Percentiles rank a stretch among this genome's conserved stretches.
These are phyloP conservation scores for Coprinopsis sp. DNA, from an alignment of 768 basidiomycete genomes.

Conservation along the genomic window DNA sequence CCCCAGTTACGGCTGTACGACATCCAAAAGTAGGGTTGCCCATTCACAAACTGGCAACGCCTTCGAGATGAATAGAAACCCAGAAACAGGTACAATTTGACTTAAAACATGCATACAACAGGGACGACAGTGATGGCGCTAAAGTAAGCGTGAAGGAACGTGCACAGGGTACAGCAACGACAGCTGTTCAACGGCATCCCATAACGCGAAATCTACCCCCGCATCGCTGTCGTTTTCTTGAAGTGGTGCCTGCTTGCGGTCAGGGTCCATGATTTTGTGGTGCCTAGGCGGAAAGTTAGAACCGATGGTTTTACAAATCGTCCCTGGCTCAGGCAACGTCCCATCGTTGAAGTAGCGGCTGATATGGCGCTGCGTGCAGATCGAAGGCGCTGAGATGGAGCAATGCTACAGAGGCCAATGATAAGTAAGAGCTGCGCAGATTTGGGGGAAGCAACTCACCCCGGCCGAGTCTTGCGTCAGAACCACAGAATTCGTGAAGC, in stretches of 20 bases:
- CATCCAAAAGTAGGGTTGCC: no score
- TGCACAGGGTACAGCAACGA: no score
- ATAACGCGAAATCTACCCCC: no score
- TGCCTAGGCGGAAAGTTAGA: constrained; percentile 23
- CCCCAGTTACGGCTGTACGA: no score
- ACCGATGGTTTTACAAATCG: constrained; percentile 32
- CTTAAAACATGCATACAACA: no score
- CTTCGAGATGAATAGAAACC: no score
- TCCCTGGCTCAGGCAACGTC: constrained; percentile 33
- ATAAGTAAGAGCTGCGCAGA: neutral
- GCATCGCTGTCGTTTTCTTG: no score
- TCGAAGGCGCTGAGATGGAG: constrained; percentile 28
- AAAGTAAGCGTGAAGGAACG: neutral
- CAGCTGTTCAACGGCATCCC: no score
- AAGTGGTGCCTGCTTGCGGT: neutral
- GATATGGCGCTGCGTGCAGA: constrained; percentile 30
- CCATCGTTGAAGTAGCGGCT: constrained; percentile 38
- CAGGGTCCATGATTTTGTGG: no score
- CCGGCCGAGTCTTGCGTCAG: constrained; percentile 39
- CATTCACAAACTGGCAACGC: no score
- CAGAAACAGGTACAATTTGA: no score
- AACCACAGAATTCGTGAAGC: constrained; percentile 35
- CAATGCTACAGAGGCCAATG: constrained; percentile 22
- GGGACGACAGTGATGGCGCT: no score
- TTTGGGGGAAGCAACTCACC: constrained; percentile 19